Percentiles rank a stretch among this genome's conserved stretches.
phyloP scores from a whole-genome alignment of 345 rosid species.

The Nasturtium officinale region DNA sequence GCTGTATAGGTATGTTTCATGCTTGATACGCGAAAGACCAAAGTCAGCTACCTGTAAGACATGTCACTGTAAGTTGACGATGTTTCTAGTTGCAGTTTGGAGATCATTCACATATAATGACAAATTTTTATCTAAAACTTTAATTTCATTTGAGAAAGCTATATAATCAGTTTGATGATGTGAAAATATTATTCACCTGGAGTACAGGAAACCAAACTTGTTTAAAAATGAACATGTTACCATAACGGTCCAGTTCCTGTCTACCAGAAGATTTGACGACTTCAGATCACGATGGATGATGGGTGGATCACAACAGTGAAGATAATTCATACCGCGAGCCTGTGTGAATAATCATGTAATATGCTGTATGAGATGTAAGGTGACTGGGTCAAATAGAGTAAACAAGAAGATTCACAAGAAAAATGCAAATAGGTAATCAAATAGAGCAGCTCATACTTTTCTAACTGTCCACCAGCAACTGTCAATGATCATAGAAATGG shows the following conservation, averaged over 20 bases:
- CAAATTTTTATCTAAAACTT: not conserved
- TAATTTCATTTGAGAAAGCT: not conserved
- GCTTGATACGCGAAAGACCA: constrained; percentile 96
- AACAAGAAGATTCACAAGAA: constrained; percentile 17
- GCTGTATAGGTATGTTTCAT: constrained; percentile 70
- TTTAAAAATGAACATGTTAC: constrained; percentile 44
- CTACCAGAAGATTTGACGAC: constrained; percentile 95
- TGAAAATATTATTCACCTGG: too few relatives aligned
- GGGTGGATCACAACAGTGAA: constrained; percentile 86
- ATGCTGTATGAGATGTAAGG: constrained; percentile 28
- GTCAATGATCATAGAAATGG: not conserved
- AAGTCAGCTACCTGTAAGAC: constrained; percentile 90
- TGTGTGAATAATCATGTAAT: constrained; percentile 43
- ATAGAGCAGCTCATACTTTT: constrained; percentile 7
- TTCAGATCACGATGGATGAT: constrained; percentile 96
- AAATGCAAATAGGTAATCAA: constrained; percentile 15
- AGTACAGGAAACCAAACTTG: not conserved
- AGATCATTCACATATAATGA: not conserved
- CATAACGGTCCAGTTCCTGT: constrained; percentile 92
- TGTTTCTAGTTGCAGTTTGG: not conserved
- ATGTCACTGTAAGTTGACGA: too few relatives aligned
- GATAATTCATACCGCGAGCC: constrained; percentile 97
- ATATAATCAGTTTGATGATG: constrained; percentile 13
- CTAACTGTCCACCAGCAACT: not conserved
- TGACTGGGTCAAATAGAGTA: constrained; percentile 8